A percentile compares a stretch with the other conserved stretches of the same genome.
Evolutionary conservation across 75 land plant genomes (phyloP).

Genomic region (Cryptomeria japonica): DNA sequence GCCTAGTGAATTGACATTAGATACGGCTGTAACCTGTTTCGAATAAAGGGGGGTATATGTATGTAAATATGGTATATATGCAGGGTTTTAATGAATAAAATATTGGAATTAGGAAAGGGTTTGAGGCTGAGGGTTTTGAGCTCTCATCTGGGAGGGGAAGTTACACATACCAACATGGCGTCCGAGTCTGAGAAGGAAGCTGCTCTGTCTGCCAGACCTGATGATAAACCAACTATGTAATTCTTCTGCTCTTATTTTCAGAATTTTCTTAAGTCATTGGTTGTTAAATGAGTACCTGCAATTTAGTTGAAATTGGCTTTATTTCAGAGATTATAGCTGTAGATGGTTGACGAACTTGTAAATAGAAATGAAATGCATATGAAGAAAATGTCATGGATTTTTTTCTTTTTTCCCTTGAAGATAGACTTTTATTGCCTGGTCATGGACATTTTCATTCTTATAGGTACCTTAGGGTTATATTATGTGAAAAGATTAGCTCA

Average conservation of each 20-base stretch:
- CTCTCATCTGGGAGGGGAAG: constrained; percentile 4
- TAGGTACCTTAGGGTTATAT: too few species aligned
- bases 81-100: neutral
- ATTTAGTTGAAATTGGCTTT: neutral
- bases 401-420: too few species aligned
- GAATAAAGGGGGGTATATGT: too few species aligned
- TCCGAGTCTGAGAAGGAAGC: constrained; percentile 7
- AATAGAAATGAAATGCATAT: neutral
- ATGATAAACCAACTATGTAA: constrained; percentile 5
- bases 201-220: constrained; percentile 7
- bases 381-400: neutral
- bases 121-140: constrained; percentile 2
- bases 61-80: too few species aligned
- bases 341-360: neutral
- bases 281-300: neutral
- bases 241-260: neutral
- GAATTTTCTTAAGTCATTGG: too few species aligned
- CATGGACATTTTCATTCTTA: too few species aligned
- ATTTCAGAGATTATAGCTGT: too few species aligned
- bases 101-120: constrained; percentile 6
- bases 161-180: neutral
- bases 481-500: neutral
- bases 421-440: neutral
- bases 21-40: too few species aligned
- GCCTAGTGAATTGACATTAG: too few species aligned